Evolutionary conservation across 2,329 filamentous ascomycete species (phyloP).

Genomic region (Escovopsis sp.): DNA sequence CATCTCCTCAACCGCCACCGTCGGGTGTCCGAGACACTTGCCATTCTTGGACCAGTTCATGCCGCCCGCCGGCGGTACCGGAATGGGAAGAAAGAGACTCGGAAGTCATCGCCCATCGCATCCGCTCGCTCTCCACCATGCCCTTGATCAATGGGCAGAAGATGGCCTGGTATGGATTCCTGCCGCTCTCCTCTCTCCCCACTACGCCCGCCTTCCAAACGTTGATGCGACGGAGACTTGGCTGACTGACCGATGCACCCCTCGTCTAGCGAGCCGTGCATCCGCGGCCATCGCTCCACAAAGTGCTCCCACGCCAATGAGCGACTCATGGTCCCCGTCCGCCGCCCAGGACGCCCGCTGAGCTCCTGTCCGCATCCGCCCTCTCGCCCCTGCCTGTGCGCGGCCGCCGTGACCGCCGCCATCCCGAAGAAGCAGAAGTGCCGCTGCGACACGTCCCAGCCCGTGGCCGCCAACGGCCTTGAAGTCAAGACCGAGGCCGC

Average conservation of each 20-base stretch:
- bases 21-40: background rate
- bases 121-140: conserved; percentile 30
- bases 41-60: too few species aligned
- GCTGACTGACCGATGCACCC: background rate
- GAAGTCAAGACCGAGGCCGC: conserved; percentile 11
- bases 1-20: background rate
- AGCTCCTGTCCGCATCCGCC: conserved; percentile 54
- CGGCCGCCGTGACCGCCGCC: conserved; percentile 44
- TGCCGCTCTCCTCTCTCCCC: background rate
- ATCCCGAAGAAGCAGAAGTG: conserved; percentile 46
- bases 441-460: conserved; percentile 28
- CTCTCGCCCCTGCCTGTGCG: conserved; percentile 46
- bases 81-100: background rate
- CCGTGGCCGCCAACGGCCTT: conserved; percentile 10
- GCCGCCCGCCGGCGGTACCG: background rate
- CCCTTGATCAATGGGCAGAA: conserved; percentile 55
- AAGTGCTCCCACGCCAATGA: conserved; percentile 57
- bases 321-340: conserved; percentile 53
- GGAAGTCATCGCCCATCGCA: background rate
- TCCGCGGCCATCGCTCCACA: conserved; percentile 60
- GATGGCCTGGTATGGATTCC: conserved; percentile 51
- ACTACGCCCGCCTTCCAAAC: background rate
- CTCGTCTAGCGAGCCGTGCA: conserved; percentile 51
- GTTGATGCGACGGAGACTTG: background rate
- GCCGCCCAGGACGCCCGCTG: conserved; percentile 56